Evolutionary conservation across 129 eudicot genomes (phyloP).

Genomic region (Silybum marianum): DNA sequence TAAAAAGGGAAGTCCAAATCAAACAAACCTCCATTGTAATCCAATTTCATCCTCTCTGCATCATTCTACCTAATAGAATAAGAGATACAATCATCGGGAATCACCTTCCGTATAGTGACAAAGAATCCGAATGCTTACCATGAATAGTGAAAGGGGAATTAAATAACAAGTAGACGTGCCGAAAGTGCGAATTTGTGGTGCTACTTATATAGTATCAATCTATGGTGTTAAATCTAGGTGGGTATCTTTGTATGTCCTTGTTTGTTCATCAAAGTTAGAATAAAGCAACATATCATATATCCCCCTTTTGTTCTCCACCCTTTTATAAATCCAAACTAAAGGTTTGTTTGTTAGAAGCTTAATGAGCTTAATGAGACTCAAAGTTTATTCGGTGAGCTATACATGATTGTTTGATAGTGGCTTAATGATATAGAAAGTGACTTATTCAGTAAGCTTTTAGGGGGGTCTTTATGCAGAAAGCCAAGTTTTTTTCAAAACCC

Average conservation of each 20-base stretch:
- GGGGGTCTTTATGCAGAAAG: too few species aligned
- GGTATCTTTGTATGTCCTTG: slow-evolving; percentile 23
- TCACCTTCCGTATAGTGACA: slow-evolving; percentile 8
- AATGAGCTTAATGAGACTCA: too few species aligned
- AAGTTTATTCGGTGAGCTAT: too few species aligned
- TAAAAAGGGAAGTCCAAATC: slow-evolving; percentile 5
- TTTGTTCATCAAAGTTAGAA: slow-evolving; percentile 18
- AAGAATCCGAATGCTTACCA: slow-evolving; percentile 26
- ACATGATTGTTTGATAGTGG: too few species aligned
- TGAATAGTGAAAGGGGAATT: slow-evolving; percentile 1
- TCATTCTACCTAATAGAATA: slow-evolving; percentile 7
- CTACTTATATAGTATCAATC: slow-evolving; percentile 28
- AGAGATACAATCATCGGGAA: slow-evolving; percentile 5
- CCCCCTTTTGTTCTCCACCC: slow-evolving; percentile 6
- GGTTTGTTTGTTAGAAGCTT: too few species aligned
- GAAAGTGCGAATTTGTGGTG: slow-evolving; percentile 27
- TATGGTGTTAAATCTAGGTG: slow-evolving; percentile 24
- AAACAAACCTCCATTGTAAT: slow-evolving; percentile 8
- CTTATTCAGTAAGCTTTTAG: too few species aligned
- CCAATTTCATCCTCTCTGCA: not conserved
- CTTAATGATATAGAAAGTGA: too few species aligned
- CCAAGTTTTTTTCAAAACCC: too few species aligned
- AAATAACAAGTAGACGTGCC: slow-evolving; percentile 20
- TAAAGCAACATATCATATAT: slow-evolving; percentile 19
- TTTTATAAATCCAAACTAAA: not conserved